Base-by-base conservation (phyloP, 805 yeast species). In the Lipomyces orientalis region DNA sequence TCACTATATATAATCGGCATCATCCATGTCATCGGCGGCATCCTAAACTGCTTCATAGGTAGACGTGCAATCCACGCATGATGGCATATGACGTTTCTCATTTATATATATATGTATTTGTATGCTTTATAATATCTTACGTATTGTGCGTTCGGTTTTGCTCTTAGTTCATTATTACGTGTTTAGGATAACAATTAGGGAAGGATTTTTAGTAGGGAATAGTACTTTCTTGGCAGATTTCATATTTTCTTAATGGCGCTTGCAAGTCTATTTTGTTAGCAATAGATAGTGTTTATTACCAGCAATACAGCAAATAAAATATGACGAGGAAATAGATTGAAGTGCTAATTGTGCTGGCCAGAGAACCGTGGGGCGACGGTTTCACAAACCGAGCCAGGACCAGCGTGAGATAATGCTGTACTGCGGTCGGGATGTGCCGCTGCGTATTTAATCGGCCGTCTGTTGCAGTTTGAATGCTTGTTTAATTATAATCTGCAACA, bases 201-300 rank as follows among this genome's bases (percentile, higher is more conserved):
- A 14, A 43, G 49, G 49, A n/a, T 43, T 43, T 43, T 43, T 43
- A n/a, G 49, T 43, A 43, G 9, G n/a, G 49, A 19, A n/a, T 16
- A 43, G 49, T 43, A 43, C 8, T 43, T 43, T 43, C 49, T 43
- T 43, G 49, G 49, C n/a, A 43, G 49, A 43, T 43, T 43, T 43
- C 49, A n/a, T 43, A n/a, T 43, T 43, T 37, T 37, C 43, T 37
- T 37, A 37, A 37, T 37, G 43, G 43, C 43, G 43, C 43, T 37
- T 9, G 43, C n/a, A 43, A 43, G 22, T 43, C n/a, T 19, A 16
- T 16, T 39, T 43, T 43, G 19, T 16, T n/a, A n/a, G 4, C 16
- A 43, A 37, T 14, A 10, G 14, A 37, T 37, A 37, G 14, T 37
- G 14, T 25, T 25, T 25, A 25, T 25, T 25, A 25, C 29, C 29